Evolutionary conservation across 2,329 filamentous ascomycete species (phyloP).

Genomic region (Colletotrichum sp.): DNA sequence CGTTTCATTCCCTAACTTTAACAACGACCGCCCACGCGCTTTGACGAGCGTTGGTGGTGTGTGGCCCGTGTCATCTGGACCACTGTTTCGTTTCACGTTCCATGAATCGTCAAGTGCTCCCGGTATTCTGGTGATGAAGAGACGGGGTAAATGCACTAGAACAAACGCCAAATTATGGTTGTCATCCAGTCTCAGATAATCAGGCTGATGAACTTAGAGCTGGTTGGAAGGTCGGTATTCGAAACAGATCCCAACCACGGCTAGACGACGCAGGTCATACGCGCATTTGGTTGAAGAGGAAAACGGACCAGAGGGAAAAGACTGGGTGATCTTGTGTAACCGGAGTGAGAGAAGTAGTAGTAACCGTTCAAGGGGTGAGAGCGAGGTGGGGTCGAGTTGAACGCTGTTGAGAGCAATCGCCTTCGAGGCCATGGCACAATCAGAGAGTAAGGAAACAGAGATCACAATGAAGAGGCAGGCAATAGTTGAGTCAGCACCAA

Average conservation of each 20-base stretch:
- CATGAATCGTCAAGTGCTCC: neutral
- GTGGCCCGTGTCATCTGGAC: neutral
- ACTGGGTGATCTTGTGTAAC: neutral
- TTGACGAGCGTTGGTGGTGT: neutral
- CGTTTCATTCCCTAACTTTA: constrained; percentile 10
- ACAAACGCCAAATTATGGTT: neutral
- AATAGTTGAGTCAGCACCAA: neutral
- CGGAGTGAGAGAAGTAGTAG: too few relatives aligned
- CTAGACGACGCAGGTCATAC: neutral
- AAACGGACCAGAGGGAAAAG: fast-evolving
- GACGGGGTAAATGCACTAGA: neutral
- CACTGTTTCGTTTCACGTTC: constrained; percentile 10
- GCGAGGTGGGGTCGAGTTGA: too few relatives aligned
- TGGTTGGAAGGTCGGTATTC: neutral
- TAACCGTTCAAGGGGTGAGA: too few relatives aligned
- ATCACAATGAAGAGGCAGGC: fast-evolving
- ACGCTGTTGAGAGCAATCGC: too few relatives aligned
- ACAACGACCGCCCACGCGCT: neutral
- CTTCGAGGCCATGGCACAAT: too few relatives aligned
- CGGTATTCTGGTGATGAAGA: neutral
- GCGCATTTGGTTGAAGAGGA: neutral
- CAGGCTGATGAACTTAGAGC: neutral
- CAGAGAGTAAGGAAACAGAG: too few relatives aligned
- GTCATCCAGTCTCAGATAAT: neutral
- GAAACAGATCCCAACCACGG: neutral